These are phyloP conservation scores for Geranium brycei DNA, from an alignment of 345 rosid species.

Conservation along the genomic window DNA sequence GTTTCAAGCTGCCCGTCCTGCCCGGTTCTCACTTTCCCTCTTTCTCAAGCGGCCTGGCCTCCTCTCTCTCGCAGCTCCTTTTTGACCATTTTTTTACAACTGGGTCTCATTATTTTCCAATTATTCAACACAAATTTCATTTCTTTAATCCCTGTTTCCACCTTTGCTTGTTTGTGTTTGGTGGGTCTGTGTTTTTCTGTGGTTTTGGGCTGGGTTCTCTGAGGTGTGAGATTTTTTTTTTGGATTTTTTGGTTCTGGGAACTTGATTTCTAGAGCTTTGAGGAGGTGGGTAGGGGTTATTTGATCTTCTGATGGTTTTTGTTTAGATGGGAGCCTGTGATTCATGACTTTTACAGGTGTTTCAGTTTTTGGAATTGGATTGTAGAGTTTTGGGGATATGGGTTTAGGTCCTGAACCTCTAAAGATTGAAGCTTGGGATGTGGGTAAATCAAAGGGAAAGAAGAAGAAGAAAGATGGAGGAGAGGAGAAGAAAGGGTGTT, in stretches of 20 bases:
- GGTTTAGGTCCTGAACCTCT: constrained; percentile 26
- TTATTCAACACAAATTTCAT: not conserved
- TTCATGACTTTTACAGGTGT: not conserved
- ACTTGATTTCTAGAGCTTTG: not conserved
- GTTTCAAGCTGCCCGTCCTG: constrained; percentile 48
- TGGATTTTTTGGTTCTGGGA: not conserved
- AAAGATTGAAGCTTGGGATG: constrained; percentile 23
- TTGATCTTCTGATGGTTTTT: too few species aligned
- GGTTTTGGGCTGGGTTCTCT: not conserved
- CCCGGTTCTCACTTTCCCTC: constrained; percentile 54
- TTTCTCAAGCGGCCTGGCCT: constrained; percentile 16
- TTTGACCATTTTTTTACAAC: constrained; percentile 35
- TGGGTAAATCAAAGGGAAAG: constrained; percentile 15
- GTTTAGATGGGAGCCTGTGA: too few species aligned
- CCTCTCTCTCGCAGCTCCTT: constrained; percentile 6
- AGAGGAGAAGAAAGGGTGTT: constrained; percentile 45
- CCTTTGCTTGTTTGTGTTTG: constrained; percentile 2
- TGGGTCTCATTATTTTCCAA: constrained; percentile 20
- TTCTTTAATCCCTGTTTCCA: not conserved
- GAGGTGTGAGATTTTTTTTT: too few species aligned
- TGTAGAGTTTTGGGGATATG: constrained; percentile 17
- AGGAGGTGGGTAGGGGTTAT: not conserved
- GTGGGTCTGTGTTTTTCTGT: constrained; percentile 6
- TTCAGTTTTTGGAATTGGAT: constrained; percentile 4
- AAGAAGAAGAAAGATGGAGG: constrained; percentile 35